Conservation (phyloP, 2,329 filamentous ascomycete genomes). For the Cladosporium sp. region DNA sequence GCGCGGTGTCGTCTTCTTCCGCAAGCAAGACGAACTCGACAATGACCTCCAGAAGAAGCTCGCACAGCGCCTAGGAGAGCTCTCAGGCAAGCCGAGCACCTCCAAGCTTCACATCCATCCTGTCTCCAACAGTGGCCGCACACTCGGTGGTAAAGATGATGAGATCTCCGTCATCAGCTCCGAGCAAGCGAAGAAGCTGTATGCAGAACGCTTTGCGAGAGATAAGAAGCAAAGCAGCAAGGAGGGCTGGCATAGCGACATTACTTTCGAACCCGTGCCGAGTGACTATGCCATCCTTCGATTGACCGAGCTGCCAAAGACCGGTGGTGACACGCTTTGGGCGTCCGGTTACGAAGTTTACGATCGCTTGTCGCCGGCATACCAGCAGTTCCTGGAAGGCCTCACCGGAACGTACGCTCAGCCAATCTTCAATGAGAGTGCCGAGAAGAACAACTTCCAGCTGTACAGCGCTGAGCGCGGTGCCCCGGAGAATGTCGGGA, state of each 20-base stretch:
- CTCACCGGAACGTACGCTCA: constrained; percentile 52
- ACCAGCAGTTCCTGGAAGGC: constrained; percentile 54
- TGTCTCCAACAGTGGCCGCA: constrained; percentile 50
- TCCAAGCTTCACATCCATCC: constrained; percentile 60
- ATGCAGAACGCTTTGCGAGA: constrained; percentile 35
- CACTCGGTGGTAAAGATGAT: constrained; percentile 49
- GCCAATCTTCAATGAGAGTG: constrained; percentile 20
- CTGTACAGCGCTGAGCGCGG: constrained; percentile 9
- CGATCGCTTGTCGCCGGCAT: constrained; percentile 55
- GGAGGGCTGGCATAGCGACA: constrained; percentile 52
- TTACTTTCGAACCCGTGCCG: constrained; percentile 60
- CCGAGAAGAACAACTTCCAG: constrained; percentile 16
- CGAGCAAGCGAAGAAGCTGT: constrained; percentile 47
- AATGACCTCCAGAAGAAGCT: constrained; percentile 62
- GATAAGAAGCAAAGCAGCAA: constrained; percentile 39
- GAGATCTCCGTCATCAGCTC: constrained; percentile 63
- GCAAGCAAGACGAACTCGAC: constrained; percentile 56
- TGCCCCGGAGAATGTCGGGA: constrained; percentile 20
- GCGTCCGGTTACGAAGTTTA: constrained; percentile 64
- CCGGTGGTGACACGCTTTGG: constrained; percentile 58
- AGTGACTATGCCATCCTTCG: constrained; percentile 61
- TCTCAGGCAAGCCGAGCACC: constrained; percentile 54
- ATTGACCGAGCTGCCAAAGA: constrained; percentile 51
- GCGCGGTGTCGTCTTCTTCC: constrained; percentile 66
- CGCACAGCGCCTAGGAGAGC: constrained; percentile 54